Conservation (phyloP, 2,329 filamentous ascomycete species). For the Penicillium concentricum region DNA sequence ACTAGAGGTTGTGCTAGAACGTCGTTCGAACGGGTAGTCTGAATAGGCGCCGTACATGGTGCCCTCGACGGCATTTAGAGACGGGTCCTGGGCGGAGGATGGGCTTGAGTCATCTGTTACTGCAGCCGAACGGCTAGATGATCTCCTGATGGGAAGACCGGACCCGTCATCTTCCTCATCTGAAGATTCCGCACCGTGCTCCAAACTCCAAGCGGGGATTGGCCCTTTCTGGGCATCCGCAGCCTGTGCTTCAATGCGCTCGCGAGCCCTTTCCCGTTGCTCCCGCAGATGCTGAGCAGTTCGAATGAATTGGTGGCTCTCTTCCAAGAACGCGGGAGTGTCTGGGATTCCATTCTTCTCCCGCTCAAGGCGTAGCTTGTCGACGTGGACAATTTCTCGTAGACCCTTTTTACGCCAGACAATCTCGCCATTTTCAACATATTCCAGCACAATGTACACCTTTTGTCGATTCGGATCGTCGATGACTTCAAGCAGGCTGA, state of each 20-base stretch:
- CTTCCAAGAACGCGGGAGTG: constrained; percentile 54
- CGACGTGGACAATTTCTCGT: constrained; percentile 77
- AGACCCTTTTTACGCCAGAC: constrained; percentile 88
- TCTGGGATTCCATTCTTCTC: constrained; percentile 74
- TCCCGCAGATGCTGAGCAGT: constrained; percentile 37
- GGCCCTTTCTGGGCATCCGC: constrained; percentile 52
- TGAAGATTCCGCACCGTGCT: constrained; percentile 65
- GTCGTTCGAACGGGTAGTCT: constrained; percentile 61
- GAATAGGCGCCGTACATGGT: constrained; percentile 76
- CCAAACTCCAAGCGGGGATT: constrained; percentile 77
- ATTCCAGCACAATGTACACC: constrained; percentile 96
- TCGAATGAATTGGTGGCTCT: constrained; percentile 44
- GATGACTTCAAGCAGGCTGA: constrained; percentile 92
- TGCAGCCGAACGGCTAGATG: constrained; percentile 35
- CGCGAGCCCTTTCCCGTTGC: constrained; percentile 57
- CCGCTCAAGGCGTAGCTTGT: constrained; percentile 74
- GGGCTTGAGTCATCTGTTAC: constrained; percentile 53
- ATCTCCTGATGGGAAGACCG: constrained; percentile 29
- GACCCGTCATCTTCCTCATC: constrained; percentile 48
- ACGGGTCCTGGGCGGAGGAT: constrained; percentile 44
- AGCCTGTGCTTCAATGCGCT: constrained; percentile 60
- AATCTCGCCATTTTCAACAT: constrained; percentile 90
- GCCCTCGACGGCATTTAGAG: constrained; percentile 64
- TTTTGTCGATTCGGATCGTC: constrained; percentile 95
- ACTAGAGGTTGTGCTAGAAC: constrained; percentile 78